A percentile compares a stretch with the other conserved stretches of the same genome.
Conservation (phyloP, 2,329 filamentous ascomycete genomes). For the Pseudogymnoascus sp. region DNA sequence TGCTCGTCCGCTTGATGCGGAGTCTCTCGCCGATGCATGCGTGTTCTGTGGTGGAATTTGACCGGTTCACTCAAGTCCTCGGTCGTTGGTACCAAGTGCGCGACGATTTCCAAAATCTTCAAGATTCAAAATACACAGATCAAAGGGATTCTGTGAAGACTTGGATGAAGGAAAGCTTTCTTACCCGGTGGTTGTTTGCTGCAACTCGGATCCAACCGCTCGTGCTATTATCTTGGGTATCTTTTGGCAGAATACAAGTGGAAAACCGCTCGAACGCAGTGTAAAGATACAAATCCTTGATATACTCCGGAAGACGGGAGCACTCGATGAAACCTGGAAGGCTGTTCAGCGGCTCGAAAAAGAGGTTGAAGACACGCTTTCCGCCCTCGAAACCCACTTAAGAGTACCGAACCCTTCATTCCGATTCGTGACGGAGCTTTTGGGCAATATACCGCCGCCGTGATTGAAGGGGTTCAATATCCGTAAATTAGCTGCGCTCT, state of each 20-base stretch:
- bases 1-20: background rate
- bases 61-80: background rate
- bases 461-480: background rate
- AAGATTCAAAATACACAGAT: background rate
- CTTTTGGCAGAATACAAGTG: background rate
- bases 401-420: background rate
- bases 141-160: slow-evolving; percentile 12
- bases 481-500: too few relatives aligned
- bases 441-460: background rate
- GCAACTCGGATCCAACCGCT: background rate
- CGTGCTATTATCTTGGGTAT: background rate
- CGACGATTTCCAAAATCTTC: background rate
- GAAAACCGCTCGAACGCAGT: background rate
- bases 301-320: background rate
- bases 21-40: background rate
- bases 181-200: background rate
- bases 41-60: background rate
- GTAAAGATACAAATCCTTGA: background rate
- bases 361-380: background rate
- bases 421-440: background rate
- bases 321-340: background rate
- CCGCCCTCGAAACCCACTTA: background rate
- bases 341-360: background rate
- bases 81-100: background rate
- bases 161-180: slow-evolving; percentile 13